phyloP scores from a whole-genome alignment of 108 stramenopile genomes.

The Nitzschia sp. region DNA sequence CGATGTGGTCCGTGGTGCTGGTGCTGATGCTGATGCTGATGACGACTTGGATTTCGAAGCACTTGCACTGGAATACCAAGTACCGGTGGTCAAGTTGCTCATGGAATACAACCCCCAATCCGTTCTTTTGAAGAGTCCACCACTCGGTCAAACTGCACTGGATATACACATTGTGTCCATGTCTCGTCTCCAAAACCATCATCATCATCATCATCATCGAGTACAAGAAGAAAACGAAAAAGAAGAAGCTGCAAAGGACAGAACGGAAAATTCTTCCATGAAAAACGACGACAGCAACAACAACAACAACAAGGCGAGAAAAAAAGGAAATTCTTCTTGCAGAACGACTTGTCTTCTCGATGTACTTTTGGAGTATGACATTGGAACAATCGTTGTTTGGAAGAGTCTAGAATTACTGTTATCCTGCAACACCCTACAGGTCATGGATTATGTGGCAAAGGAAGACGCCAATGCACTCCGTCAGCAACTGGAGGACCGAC shows the following conservation, averaged over 20 bases:
- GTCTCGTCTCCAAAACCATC: slow-evolving; percentile 14
- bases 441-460: slow-evolving; percentile 22
- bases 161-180: slow-evolving; percentile 26
- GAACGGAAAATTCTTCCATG: too few relatives aligned
- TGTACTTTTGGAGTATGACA: slow-evolving; percentile 1
- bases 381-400: neutral
- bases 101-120: slow-evolving; percentile 5
- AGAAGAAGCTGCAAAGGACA: too few relatives aligned
- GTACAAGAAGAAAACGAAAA: too few relatives aligned
- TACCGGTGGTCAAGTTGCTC: slow-evolving; percentile 11
- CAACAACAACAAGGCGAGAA: too few relatives aligned
- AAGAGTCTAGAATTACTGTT: slow-evolving; percentile 18
- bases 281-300: too few relatives aligned
- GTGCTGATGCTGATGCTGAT: neutral
- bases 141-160: slow-evolving; percentile 19
- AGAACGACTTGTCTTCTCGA: neutral
- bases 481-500: slow-evolving; percentile 7
- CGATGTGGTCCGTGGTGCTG: too few relatives aligned
- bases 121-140: neutral
- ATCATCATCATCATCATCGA: too few relatives aligned
- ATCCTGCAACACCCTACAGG: slow-evolving; percentile 24
- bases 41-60: neutral
- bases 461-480: slow-evolving; percentile 23
- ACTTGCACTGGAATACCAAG: slow-evolving; percentile 1
- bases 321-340: too few relatives aligned